Base-by-base conservation (phyloP, 352 stramenopile genomes). In the Phytophthora kernoviae region DNA sequence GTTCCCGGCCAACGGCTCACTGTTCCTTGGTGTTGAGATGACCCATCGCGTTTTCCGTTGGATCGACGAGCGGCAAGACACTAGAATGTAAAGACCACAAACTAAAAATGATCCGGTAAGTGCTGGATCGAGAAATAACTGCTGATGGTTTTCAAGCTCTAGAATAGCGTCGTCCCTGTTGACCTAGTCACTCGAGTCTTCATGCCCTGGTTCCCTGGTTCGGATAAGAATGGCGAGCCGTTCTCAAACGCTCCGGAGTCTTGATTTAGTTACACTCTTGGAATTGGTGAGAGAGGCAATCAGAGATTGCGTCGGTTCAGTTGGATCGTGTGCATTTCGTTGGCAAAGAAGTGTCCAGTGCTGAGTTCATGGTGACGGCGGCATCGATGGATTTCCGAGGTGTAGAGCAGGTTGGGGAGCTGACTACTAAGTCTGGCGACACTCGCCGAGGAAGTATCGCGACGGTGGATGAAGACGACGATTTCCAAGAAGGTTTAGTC, bases 11-110 rank as follows among this genome's bases (percentile, higher is more conserved):
- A 96, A 96, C 54, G 89, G 87, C 18, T 91, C 86, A 56, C 81
- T 96, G 9, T 96, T 96, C 65, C 71, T 96, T 2, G 89, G 89
- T n/a, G 84, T 94, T 17, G 87, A 96, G 54, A 91, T 93, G 82
- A 93, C 86, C 17, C 83, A 94, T 58, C 85, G 83, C 36, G 45
- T 91, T 34, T 92, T 93, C 54, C 75, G 78, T 27, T 90, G 76
- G 75, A 47, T 79, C 12, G 80, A 88, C 42, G 60, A 64, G 21
- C 65, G 56, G 54, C 68, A 58, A 43, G 45, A 58, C 20, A 44
- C 57, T 69, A 73, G 59, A 54, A 50, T 20, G 37, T 15, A 17
- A 40, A 40, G 33, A 18, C 11, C 21, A 5, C 27, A 43, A 51
- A 53, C 30, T 52, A 33, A 51, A 58, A 60, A 52, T 49, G 22